Evolutionary conservation across 176 grass and related monocot species (phyloP).

Genomic region (Eragrostis nindensis): DNA sequence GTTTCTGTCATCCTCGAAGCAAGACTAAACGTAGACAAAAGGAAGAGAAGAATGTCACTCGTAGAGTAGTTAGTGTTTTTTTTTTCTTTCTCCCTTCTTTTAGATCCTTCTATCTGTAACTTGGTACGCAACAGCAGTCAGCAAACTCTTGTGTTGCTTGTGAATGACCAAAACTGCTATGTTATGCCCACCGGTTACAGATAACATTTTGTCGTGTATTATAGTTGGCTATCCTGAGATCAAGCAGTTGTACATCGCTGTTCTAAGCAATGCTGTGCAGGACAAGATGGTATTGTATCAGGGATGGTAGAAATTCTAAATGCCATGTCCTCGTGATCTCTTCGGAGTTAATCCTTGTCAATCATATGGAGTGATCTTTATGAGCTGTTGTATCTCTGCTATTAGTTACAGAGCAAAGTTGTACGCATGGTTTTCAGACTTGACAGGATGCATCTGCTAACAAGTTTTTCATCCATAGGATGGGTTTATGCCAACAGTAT

Average conservation of each 20-base stretch:
- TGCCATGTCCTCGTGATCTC: not conserved
- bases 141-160: slow-evolving; percentile 26
- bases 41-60: not conserved
- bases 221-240: not conserved
- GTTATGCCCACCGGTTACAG: slow-evolving; percentile 25
- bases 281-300: not conserved
- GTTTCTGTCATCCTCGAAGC: slow-evolving; percentile 1
- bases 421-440: not conserved
- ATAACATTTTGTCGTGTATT: slow-evolving; percentile 25
- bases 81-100: not conserved
- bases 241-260: too few species aligned
- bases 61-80: slow-evolving; percentile 31
- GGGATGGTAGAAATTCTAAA: not conserved
- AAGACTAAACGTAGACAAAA: slow-evolving; percentile 30
- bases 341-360: slow-evolving; percentile 1
- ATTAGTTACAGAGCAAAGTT: not conserved
- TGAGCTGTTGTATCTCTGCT: not conserved
- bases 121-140: slow-evolving; percentile 4
- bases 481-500: not conserved
- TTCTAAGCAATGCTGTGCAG: too few species aligned
- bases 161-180: slow-evolving; percentile 23
- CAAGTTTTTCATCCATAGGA: not conserved
- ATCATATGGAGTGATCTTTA: not conserved
- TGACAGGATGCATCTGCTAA: not conserved
- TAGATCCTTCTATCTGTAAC: slow-evolving; percentile 20